Conservation (phyloP, 352 stramenopile genomes). For the Phytophthora idaei region DNA sequence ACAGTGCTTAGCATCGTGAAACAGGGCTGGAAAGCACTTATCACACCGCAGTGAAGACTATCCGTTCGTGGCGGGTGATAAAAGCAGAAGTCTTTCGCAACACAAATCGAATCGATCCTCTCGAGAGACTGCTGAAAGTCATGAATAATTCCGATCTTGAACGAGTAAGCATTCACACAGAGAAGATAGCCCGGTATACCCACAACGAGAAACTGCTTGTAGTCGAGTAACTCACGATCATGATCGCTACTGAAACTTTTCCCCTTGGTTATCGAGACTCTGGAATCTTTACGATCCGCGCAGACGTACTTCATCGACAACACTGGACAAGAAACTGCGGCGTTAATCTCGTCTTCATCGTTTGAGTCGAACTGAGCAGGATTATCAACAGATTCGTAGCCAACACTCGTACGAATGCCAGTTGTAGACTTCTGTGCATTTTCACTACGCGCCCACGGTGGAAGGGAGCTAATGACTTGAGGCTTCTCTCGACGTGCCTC, state of each 20-base stretch:
- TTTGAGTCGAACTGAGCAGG: background rate
- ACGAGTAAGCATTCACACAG: slow-evolving; percentile 70
- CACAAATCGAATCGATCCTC: slow-evolving; percentile 34
- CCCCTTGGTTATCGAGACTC: background rate
- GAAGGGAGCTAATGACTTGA: slow-evolving; percentile 76
- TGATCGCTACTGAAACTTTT: slow-evolving; percentile 54
- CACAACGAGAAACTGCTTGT: slow-evolving; percentile 62
- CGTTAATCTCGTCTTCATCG: slow-evolving; percentile 16
- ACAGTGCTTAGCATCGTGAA: slow-evolving; percentile 46
- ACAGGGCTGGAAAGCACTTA: slow-evolving; percentile 74
- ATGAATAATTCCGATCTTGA: slow-evolving; percentile 58
- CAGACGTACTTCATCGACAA: slow-evolving; percentile 61
- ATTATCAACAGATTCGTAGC: slow-evolving; percentile 5
- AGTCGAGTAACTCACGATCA: slow-evolving; percentile 54
- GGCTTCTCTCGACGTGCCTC: slow-evolving; percentile 49
- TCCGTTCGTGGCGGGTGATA: slow-evolving; percentile 25
- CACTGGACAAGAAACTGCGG: slow-evolving; percentile 51
- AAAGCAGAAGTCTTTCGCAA: slow-evolving; percentile 69
- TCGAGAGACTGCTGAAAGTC: slow-evolving; percentile 49
- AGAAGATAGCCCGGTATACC: slow-evolving; percentile 57
- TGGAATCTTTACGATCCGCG: slow-evolving; percentile 12
- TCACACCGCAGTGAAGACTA: slow-evolving; percentile 44
- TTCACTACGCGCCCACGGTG: slow-evolving; percentile 64
- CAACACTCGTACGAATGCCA: background rate
- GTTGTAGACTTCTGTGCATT: slow-evolving; percentile 33